Evolutionary conservation across 2,329 filamentous ascomycete species (phyloP).

Genomic region (Monilinia polystroma): DNA sequence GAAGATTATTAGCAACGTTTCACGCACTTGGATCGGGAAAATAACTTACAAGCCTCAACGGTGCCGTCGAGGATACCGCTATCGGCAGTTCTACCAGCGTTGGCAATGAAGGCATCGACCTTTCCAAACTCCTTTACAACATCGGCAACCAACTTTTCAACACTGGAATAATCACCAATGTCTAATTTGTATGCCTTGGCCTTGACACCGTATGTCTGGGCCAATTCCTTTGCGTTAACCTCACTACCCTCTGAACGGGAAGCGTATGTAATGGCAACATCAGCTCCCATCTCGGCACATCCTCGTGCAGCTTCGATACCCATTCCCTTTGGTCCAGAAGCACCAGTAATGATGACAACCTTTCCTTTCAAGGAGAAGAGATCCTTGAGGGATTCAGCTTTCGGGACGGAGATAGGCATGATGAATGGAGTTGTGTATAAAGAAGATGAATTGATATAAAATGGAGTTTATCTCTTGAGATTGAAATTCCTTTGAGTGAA

Average conservation of each 20-base stretch:
- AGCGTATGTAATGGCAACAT: slow-evolving; percentile 66
- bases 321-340: slow-evolving; percentile 64
- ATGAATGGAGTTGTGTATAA: slow-evolving; percentile 31
- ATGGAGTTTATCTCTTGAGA: too few species aligned
- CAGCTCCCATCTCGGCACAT: slow-evolving; percentile 62
- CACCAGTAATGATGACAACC: slow-evolving; percentile 63
- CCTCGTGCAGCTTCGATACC: slow-evolving; percentile 66
- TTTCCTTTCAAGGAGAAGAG: slow-evolving; percentile 62
- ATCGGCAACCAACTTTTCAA: slow-evolving; percentile 53
- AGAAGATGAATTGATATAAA: not conserved
- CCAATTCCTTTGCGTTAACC: slow-evolving; percentile 63
- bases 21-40: too few species aligned
- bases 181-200: slow-evolving; percentile 67
- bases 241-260: slow-evolving; percentile 60
- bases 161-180: slow-evolving; percentile 54
- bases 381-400: slow-evolving; percentile 57
- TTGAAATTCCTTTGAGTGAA: too few species aligned
- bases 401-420: slow-evolving; percentile 59
- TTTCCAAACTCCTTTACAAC: slow-evolving; percentile 69
- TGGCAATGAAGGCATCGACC: slow-evolving; percentile 66
- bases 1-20: not conserved
- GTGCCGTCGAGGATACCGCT: slow-evolving; percentile 66
- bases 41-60: slow-evolving; percentile 56
- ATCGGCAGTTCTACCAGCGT: slow-evolving; percentile 69
- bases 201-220: slow-evolving; percentile 61